A percentile compares a stretch with the other conserved stretches of the same genome.
These are phyloP conservation scores for Vararia minispora DNA, from an alignment of 768 basidiomycete species.

Conservation along the genomic window DNA sequence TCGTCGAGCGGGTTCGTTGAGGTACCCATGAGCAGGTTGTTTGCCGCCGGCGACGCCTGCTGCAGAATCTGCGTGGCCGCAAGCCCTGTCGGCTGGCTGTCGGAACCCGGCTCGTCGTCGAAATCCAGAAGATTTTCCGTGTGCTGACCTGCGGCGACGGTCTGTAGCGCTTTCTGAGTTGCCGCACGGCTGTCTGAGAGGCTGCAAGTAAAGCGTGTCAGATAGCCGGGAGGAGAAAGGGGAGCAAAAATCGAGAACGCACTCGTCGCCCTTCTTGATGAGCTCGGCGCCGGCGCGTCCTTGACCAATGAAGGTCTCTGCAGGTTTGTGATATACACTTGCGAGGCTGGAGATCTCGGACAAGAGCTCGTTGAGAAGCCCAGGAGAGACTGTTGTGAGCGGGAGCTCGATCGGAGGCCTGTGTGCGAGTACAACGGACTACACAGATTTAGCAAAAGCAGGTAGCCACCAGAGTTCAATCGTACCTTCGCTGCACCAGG, in stretches of 20 bases:
- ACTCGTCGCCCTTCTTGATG: slow-evolving; percentile 57
- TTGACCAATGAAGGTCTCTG: slow-evolving; percentile 88
- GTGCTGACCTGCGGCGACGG: slow-evolving; percentile 84
- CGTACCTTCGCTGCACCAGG: slow-evolving; percentile 88
- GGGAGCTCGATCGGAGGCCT: slow-evolving; percentile 92
- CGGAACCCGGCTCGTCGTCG: slow-evolving; percentile 54
- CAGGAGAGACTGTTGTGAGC: slow-evolving; percentile 80
- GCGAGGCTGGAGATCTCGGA: slow-evolving; percentile 83
- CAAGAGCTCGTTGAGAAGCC: slow-evolving; percentile 81
- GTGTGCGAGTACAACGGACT: slow-evolving; percentile 83
- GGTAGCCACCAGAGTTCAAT: background rate
- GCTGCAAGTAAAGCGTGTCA: slow-evolving; percentile 19
- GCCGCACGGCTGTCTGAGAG: slow-evolving; percentile 61
- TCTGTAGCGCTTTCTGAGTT: slow-evolving; percentile 79
- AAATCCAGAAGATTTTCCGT: slow-evolving; percentile 95
- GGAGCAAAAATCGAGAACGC: slow-evolving; percentile 20
- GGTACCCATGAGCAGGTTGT: slow-evolving; percentile 64
- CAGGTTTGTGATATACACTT: slow-evolving; percentile 96
- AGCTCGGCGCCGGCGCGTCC: slow-evolving; percentile 82
- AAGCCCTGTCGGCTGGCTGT: slow-evolving; percentile 61
- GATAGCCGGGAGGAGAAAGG: background rate
- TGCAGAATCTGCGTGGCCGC: slow-evolving; percentile 68
- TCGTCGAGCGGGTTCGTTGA: slow-evolving; percentile 89
- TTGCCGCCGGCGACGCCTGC: slow-evolving; percentile 61
- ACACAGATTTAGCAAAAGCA: background rate